Base-by-base conservation (phyloP, 2,329 filamentous ascomycete species). In the Alternaria infectoria region DNA sequence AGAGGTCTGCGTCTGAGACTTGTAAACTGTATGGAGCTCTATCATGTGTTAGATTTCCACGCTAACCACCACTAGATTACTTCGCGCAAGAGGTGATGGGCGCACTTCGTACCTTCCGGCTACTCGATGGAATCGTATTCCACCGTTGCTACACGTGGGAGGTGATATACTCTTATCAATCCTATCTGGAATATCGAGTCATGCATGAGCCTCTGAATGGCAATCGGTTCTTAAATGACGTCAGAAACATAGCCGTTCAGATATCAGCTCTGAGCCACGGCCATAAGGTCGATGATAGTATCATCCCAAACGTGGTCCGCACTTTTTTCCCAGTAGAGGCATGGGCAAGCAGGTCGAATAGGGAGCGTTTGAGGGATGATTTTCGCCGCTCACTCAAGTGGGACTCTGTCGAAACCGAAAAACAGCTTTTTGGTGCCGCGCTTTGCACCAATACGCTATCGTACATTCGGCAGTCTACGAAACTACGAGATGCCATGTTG, bases 361-460 rank as follows among this genome's bases (percentile, higher is more conserved):
- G n/a, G n/a, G n/a, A n/a, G n/a, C n/a, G n/a, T n/a, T n/a, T n/a
- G n/a, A n/a, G n/a, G n/a, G n/a, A n/a, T n/a, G n/a, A n/a, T n/a
- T n/a, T n/a, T n/a, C n/a, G n/a, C n/a, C n/a, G n/a, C n/a, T n/a
- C n/a, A n/a, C n/a, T n/a, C n/a, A n/a, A 36, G 13, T 36, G 32
- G 32, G 7, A 4, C 4, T 9, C 32, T 8, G 0, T 0, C 7
- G 32, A 5, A n/a, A 2, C 1, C 2, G 15, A 40, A 0, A 40
- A 40, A 17, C 32, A 40, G 8, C 8, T n/a, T 3, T 40, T 40
- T 40, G 32, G 32, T 40, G 32, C 32, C 1, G 32, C 32, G 15
- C 32, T 40, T n/a, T 40, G 32, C 3, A 40, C 32, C 32, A 40
- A 40, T 17, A 40, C 0, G 0, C 32, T 40, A 0, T 17, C 32